phyloP scores from a whole-genome alignment of 129 eudicot genomes.

The Escallonia herrerae region DNA sequence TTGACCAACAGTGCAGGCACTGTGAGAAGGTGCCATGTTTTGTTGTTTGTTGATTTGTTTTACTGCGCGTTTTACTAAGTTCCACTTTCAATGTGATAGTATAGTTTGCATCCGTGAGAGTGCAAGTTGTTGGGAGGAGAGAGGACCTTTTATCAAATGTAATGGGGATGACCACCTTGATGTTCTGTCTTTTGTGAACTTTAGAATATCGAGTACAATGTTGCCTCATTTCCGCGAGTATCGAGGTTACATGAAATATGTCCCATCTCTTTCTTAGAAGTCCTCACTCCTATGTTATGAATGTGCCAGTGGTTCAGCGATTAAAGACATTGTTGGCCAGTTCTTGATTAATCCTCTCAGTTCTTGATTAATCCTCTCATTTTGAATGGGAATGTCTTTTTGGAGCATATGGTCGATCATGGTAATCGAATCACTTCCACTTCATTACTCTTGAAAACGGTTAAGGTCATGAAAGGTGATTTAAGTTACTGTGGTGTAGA shows the following conservation, averaged over 20 bases:
- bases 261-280: not conserved
- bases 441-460: not conserved
- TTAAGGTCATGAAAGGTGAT: not conserved
- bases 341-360: no score
- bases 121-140: conserved; percentile 1
- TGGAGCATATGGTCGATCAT: no score
- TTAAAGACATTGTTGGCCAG: no score
- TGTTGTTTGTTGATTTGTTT: not conserved
- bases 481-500: not conserved
- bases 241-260: not conserved
- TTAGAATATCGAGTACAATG: no score
- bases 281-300: no score
- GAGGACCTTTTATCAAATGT: not conserved
- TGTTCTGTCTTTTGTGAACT: no score
- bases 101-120: not conserved
- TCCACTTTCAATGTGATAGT: not conserved
- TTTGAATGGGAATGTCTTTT: no score
- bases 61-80: not conserved
- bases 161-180: not conserved
- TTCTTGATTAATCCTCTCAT: no score
- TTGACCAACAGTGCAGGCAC: conserved; percentile 83
- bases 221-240: no score
- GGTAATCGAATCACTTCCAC: not conserved
- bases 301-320: no score
- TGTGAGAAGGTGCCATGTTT: conserved; percentile 66